Evolutionary conservation across 495 filamentous ascomycete species (phyloP).

Genomic region (Penicillium roqueforti): DNA sequence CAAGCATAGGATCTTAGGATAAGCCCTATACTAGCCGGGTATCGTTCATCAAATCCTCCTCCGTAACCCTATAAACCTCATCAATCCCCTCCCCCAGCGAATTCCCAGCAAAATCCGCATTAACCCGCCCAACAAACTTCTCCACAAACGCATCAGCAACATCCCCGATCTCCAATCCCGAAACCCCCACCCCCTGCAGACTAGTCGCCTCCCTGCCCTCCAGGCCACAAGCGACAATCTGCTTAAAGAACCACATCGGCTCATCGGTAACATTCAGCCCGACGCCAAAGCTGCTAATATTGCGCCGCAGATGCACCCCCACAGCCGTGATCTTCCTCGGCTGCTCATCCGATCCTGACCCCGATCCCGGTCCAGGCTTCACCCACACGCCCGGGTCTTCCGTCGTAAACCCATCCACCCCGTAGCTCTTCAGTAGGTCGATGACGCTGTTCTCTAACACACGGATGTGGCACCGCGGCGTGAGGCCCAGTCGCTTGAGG

Average conservation of each 20-base stretch:
- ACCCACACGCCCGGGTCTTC: slow-evolving; percentile 89
- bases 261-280: slow-evolving; percentile 74
- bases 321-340: slow-evolving; percentile 79
- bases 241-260: slow-evolving; percentile 62
- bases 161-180: slow-evolving; percentile 18
- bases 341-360: not conserved
- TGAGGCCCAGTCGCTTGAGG: slow-evolving; percentile 52
- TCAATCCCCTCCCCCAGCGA: slow-evolving; percentile 37
- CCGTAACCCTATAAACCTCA: slow-evolving; percentile 35
- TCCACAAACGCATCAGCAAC: slow-evolving; percentile 40
- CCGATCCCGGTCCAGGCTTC: not conserved
- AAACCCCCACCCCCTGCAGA: slow-evolving; percentile 45
- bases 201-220: slow-evolving; percentile 73
- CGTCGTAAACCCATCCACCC: slow-evolving; percentile 57
- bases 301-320: slow-evolving; percentile 79
- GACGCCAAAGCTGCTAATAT: slow-evolving; percentile 82
- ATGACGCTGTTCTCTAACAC: slow-evolving; percentile 74
- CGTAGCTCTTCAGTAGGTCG: slow-evolving; percentile 49
- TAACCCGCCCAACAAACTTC: slow-evolving; percentile 37
- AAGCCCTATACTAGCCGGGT: too few species aligned
- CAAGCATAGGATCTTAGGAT: too few species aligned
- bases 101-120: slow-evolving; percentile 38
- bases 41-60: slow-evolving; percentile 31
- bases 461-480: slow-evolving; percentile 63
- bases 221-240: slow-evolving; percentile 85